A percentile compares a stretch with the other conserved stretches of the same genome.
Conservation (phyloP, 495 filamentous ascomycete species). For the Aspergillus indologenus region DNA sequence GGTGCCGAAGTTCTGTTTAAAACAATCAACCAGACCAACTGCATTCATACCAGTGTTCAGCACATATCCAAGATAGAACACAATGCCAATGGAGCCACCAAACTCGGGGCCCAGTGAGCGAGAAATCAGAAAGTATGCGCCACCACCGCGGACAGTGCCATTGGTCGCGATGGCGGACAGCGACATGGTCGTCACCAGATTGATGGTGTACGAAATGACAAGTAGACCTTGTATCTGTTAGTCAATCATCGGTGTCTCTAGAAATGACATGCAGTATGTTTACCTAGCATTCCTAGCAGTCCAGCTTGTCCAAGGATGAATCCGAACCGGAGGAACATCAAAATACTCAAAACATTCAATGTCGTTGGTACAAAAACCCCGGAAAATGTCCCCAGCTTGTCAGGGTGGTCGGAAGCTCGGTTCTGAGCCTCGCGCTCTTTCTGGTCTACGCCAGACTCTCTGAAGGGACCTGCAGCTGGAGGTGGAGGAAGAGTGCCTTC, state of each 20-base stretch:
- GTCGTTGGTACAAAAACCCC: conserved; percentile 85
- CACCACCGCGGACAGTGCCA: conserved; percentile 82
- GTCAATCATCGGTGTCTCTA: conserved; percentile 18
- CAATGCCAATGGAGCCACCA: conserved; percentile 85
- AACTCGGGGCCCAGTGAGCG: conserved; percentile 85
- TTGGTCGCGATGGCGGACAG: conserved; percentile 88
- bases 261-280: not conserved
- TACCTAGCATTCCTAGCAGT: conserved; percentile 76
- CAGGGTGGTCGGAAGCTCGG: conserved; percentile 47
- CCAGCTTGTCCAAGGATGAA: conserved; percentile 77
- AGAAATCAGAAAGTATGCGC: conserved; percentile 87
- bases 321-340: conserved; percentile 86
- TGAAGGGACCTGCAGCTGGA: conserved; percentile 25
- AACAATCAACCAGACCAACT: conserved; percentile 79
- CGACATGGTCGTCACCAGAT: conserved; percentile 80
- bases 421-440: conserved; percentile 40
- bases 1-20: conserved; percentile 71
- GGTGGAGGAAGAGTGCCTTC: conserved; percentile 14
- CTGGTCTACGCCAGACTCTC: conserved; percentile 30
- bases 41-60: conserved; percentile 89
- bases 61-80: conserved; percentile 81
- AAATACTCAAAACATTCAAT: conserved; percentile 85
- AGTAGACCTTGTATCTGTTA: conserved; percentile 56
- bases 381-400: conserved; percentile 70
- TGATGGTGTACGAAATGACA: conserved; percentile 67